Evolutionary conservation across 805 yeast genomes (phyloP), one percentile per base, ranked within the genome.

Genomic region (Lipomyces chichibuensis): DNA sequence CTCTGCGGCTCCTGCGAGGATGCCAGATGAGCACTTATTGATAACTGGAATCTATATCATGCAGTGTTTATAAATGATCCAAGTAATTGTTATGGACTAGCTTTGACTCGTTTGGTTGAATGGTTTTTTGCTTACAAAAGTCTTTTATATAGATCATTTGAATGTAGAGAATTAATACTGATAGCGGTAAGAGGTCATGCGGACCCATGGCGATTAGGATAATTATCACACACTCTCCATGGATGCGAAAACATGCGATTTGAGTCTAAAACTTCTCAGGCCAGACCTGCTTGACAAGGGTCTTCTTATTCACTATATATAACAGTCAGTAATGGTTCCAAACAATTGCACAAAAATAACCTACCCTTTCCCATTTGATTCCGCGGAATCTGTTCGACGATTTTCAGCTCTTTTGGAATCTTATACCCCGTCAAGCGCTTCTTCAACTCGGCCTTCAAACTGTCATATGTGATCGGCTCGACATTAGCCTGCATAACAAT

Each of bases 361-460:
- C 3, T 49, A 60, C 65, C 78, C 62, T 76, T 76, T 61, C 79
- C 79, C 79, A 76, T 76, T 62, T 76, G 79, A 65, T 76, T 76
- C 49, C 79, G 66, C 4, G 79, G 78, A 63, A 76, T 76, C 51
- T 61, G 23, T 11, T 74, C 76, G 17, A 76, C 75, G 17, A 77
- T 64, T 37, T 70, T 68, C 60, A 76, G 61, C 59, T 69, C 65
- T 65, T 74, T 75, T 14, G 79, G 79, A 25, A 76, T 72, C 69
- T 76, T 76, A 67, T 74, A 76, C 20, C 77, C 76, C 1, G 79
- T 69, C 20, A 76, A 63, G 3, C 72, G 66, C 46, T 61, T 59
- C 43, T 67, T 65, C 54, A 77, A 68, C 57, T 70, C 66, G n/a
- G 69, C 57, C 61, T 75, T 77, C 59, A 77, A 68, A 32, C 62